phyloP scores from a whole-genome alignment of 192 early-diverging fungal genomes.

The Cetraspora pellucida region DNA sequence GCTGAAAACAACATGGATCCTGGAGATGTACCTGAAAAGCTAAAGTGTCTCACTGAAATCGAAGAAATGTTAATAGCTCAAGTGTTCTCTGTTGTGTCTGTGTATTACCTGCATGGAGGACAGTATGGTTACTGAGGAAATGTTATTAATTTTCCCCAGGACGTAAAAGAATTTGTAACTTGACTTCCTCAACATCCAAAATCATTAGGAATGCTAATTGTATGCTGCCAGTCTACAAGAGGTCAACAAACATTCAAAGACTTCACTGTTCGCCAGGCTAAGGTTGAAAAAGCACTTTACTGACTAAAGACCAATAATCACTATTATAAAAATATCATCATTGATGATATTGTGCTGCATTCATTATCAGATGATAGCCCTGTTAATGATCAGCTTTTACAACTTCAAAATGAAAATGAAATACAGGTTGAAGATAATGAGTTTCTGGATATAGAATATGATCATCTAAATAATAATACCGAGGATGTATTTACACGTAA shows the following conservation, averaged over 20 bases:
- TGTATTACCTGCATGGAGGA: background rate
- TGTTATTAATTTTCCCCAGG: slow-evolving; percentile 10
- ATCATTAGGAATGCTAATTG: background rate
- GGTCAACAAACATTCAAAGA: background rate
- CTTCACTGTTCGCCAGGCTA: background rate
- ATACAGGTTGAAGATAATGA: too few relatives aligned
- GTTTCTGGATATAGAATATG: too few relatives aligned
- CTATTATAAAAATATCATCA: too few relatives aligned
- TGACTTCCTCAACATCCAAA: background rate
- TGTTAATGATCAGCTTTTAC: too few relatives aligned
- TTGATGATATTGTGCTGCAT: too few relatives aligned
- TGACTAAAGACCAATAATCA: too few relatives aligned
- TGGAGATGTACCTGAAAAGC: background rate
- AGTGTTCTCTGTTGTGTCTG: background rate
- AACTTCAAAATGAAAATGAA: too few relatives aligned
- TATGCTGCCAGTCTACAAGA: background rate
- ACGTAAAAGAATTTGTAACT: background rate
- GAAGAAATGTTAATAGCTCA: background rate
- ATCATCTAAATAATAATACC: too few relatives aligned
- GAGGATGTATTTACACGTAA: too few relatives aligned
- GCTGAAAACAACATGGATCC: background rate
- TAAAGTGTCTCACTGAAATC: background rate
- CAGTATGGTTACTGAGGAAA: background rate
- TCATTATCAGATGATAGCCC: too few relatives aligned
- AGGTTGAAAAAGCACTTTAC: background rate